Evolutionary conservation across 805 yeast genomes (phyloP), one percentile per base, ranked within the genome.

Genomic region (Ogataea ramenticola): DNA sequence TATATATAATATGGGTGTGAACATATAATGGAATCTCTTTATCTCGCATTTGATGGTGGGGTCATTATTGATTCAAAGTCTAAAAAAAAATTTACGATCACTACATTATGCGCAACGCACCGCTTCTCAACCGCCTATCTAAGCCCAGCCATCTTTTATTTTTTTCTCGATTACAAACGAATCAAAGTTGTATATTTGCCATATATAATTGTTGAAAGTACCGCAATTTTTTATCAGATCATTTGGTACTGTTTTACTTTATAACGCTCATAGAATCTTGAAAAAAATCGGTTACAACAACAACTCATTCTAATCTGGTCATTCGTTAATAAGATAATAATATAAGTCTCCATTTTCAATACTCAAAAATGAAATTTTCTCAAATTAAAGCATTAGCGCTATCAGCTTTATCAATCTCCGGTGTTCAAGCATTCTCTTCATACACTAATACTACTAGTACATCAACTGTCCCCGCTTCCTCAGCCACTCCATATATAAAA

Each of bases 401-500:
- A 15, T 8, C 27, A 14, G 40, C 40, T 37, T 19, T 37, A 14
- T 27, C 40, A 5, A 11, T 19, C 19, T 17, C 40, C 5, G 8
- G 24, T 16, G 26, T 19, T 17, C 4, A 4, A 3, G 27, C 26
- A 27, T 24, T 14, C 15, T 15, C 33, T 16, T 15, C 46, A n/a
- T 43, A 42, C 43, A 19, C 52, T 9, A 49, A 49, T 34, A 19
- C 49, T 14, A 15, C 49, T 26, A 21, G 39, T 6, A 24, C 27
- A 24, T 15, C 46, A 10, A 42, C 54, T 19, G 32, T 49, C 9
- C 43, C 56, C 26, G 5, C 45, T 27, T 7, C 49, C 14, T 26
- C 49, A 6, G n/a, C 40, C n/a, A 19, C 34, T 29, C 59, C 59
- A 21, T 49, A 49, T 45, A 47, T 51, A 31, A 43, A 44, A 20